A percentile compares a stretch with the other conserved stretches of the same genome.
These are phyloP conservation scores for Candida tallmaniae DNA, from an alignment of 805 yeast genomes.

Conservation along the genomic window DNA sequence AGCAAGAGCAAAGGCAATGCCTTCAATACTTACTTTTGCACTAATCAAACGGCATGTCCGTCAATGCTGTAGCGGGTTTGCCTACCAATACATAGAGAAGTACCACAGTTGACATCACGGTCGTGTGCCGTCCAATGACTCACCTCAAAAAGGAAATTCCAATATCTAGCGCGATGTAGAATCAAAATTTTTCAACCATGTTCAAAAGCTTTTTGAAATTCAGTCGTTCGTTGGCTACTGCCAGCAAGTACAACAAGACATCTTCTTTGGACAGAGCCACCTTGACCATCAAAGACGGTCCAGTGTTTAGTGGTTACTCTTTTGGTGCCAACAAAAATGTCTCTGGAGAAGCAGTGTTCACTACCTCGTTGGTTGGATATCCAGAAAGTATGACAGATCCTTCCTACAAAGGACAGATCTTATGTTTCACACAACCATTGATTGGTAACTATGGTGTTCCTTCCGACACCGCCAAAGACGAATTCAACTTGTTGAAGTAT, in stretches of 20 bases:
- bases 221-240: conserved; percentile 26
- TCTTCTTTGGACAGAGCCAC: conserved; percentile 73
- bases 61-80: too few relatives aligned
- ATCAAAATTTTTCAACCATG: conserved; percentile 8
- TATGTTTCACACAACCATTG: conserved; percentile 94
- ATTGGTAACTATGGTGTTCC: conserved; percentile 99
- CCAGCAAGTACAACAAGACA: conserved; percentile 31
- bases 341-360: conserved; percentile 96
- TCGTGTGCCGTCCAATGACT: conserved; percentile 3
- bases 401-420: conserved; percentile 93
- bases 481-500: conserved; percentile 79
- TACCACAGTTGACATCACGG: too few relatives aligned
- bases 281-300: conserved; percentile 86
- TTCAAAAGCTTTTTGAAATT: background rate
- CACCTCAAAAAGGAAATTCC: conserved; percentile 5
- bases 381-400: conserved; percentile 99
- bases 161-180: conserved; percentile 30
- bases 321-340: conserved; percentile 93
- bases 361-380: conserved; percentile 96
- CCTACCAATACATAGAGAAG: too few relatives aligned
- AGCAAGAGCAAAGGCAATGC: too few relatives aligned
- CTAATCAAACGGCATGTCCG: too few relatives aligned
- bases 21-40: too few relatives aligned
- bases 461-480: conserved; percentile 71
- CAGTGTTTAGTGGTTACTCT: conserved; percentile 87